Conservation (phyloP, 2,329 filamentous ascomycete genomes). For the Polytolypa hystricis region DNA sequence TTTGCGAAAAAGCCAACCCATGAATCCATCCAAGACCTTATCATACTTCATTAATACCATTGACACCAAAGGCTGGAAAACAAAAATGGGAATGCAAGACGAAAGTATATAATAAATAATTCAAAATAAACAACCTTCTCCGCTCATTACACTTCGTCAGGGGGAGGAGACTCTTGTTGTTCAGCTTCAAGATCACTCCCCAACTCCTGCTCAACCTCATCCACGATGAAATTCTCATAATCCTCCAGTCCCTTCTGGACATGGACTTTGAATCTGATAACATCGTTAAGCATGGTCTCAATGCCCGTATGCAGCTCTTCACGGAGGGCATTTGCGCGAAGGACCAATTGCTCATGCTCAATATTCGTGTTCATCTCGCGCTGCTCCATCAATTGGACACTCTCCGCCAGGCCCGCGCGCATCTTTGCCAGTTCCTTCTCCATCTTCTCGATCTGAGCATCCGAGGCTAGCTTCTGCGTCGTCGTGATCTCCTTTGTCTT, state of each 20-base stretch:
- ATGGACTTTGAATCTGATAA: slow-evolving; percentile 98
- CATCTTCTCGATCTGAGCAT: slow-evolving; percentile 96
- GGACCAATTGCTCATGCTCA: slow-evolving; percentile 87
- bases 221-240: slow-evolving; percentile 85
- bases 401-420: slow-evolving; percentile 71
- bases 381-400: slow-evolving; percentile 84
- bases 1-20: no score
- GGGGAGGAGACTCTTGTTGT: not conserved
- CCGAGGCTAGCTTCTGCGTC: slow-evolving; percentile 76
- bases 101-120: not conserved
- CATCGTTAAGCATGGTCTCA: slow-evolving; percentile 89
- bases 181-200: slow-evolving; percentile 33
- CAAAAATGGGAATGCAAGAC: not conserved
- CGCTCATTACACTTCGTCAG: slow-evolving; percentile 2
- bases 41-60: no score
- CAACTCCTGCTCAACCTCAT: slow-evolving; percentile 80
- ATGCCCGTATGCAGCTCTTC: slow-evolving; percentile 97
- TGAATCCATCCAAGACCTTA: no score
- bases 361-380: slow-evolving; percentile 94
- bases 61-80: not conserved
- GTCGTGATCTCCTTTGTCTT: slow-evolving; percentile 80
- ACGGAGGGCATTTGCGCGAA: slow-evolving; percentile 70
- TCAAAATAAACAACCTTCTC: not conserved
- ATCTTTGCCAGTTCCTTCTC: slow-evolving; percentile 96
- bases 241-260: slow-evolving; percentile 86